Conservation (phyloP, 768 basidiomycete genomes). For the Pulveroboletus sp. region DNA sequence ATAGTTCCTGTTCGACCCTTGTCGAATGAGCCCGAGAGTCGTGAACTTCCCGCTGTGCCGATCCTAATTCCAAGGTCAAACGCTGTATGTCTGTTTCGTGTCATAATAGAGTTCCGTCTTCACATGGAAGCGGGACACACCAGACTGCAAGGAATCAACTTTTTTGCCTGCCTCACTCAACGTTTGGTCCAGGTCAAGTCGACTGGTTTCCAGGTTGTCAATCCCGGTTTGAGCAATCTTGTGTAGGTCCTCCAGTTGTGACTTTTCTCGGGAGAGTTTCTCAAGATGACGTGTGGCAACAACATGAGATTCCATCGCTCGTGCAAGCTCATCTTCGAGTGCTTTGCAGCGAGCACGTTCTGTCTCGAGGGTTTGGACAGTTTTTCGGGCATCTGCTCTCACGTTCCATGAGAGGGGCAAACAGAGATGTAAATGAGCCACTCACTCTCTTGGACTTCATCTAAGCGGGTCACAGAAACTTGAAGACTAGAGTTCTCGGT, state of each 20-base stretch:
- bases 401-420: not conserved
- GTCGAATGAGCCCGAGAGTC: conserved; percentile 10
- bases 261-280: conserved; percentile 23
- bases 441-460: conserved; percentile 32
- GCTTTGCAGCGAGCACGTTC: conserved; percentile 16
- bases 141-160: conserved; percentile 16
- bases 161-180: conserved; percentile 4
- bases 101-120: conserved; percentile 28
- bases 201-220: conserved; percentile 10
- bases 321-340: conserved; percentile 22
- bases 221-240: conserved; percentile 13
- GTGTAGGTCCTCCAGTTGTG: conserved; percentile 15
- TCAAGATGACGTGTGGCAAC: conserved; percentile 12
- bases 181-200: conserved; percentile 10
- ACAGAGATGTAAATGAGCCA: not conserved
- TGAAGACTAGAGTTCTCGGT: conserved; percentile 26
- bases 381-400: conserved; percentile 16
- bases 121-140: conserved; percentile 16
- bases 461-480: conserved; percentile 24
- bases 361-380: conserved; percentile 13
- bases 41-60: conserved; percentile 9
- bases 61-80: conserved; percentile 16
- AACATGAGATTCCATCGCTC: conserved; percentile 7
- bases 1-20: conserved; percentile 20
- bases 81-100: conserved; percentile 16